Conservation (phyloP, 2,329 filamentous ascomycete genomes). For the Ceratocystis destructans region DNA sequence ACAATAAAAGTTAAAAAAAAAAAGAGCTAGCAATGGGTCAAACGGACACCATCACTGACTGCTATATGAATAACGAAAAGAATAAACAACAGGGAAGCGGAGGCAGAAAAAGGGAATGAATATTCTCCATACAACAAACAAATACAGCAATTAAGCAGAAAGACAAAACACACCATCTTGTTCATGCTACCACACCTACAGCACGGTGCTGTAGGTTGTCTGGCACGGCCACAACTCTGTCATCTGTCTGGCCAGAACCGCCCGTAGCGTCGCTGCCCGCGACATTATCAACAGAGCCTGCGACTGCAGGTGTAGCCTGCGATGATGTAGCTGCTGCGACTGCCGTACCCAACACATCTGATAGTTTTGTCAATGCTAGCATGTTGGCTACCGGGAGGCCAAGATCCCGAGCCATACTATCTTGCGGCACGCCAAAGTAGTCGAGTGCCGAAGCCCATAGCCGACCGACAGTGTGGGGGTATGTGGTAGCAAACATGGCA, state of each 20-base stretch:
- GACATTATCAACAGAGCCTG: background rate
- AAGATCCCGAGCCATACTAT: conserved; percentile 18
- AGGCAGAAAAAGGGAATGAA: conserved; percentile 6
- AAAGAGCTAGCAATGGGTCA: background rate
- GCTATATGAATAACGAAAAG: background rate
- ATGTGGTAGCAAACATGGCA: conserved; percentile 30
- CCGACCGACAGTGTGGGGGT: conserved; percentile 28
- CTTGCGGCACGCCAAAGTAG: conserved; percentile 19
- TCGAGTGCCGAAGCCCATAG: conserved; percentile 12
- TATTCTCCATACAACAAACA: conserved; percentile 16
- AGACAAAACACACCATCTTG: background rate
- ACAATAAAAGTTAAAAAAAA: background rate
- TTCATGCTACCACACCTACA: background rate
- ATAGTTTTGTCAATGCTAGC: conserved; percentile 16
- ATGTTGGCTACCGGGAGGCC: conserved; percentile 18
- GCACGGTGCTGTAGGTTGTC: background rate
- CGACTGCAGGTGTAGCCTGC: conserved; percentile 4
- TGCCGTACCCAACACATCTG: conserved; percentile 17
- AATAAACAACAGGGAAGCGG: background rate
- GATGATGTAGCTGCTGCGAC: conserved; percentile 15
- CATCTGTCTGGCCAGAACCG: background rate
- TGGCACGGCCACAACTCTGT: background rate
- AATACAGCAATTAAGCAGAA: conserved; percentile 3
- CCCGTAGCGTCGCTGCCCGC: background rate
- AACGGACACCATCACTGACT: background rate